Percentiles rank a stretch among this genome's conserved stretches.
Conservation (phyloP, 495 filamentous ascomycete species). For the Daldinia concentrica region DNA sequence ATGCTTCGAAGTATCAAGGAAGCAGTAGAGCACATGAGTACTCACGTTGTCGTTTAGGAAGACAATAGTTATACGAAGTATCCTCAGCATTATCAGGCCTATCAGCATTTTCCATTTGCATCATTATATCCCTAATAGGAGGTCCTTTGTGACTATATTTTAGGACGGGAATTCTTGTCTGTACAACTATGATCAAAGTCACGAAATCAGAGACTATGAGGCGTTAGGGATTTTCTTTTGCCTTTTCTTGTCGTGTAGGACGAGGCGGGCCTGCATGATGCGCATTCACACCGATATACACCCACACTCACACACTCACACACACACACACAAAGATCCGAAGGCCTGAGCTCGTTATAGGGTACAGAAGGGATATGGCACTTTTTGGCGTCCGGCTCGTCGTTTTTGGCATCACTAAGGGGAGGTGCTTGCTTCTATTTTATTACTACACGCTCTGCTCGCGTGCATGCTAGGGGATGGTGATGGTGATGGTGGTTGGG, state of each 20-base stretch:
- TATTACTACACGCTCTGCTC: neutral
- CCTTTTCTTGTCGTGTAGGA: neutral
- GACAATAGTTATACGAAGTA: conserved; percentile 20
- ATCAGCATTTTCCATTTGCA: neutral
- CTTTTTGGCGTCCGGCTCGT: neutral
- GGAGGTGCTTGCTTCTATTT: neutral
- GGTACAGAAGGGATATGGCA: neutral
- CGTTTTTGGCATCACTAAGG: neutral
- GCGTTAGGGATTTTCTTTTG: conserved; percentile 6
- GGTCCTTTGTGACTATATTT: neutral
- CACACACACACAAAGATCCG: neutral
- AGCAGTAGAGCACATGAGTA: conserved; percentile 67
- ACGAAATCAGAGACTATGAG: conserved; percentile 11
- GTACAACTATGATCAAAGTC: conserved; percentile 1
- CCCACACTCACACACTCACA: too few species aligned
- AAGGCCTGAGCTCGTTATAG: neutral
- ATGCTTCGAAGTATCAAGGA: conserved; percentile 67
- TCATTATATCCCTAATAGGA: neutral
- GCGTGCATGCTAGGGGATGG: neutral
- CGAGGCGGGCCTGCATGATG: neutral
- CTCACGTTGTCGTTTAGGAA: conserved; percentile 61
- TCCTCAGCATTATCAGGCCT: neutral
- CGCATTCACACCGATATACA: neutral
- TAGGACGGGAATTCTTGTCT: neutral
- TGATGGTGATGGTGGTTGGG: neutral